Evolutionary conservation across 305 asterid species (phyloP).

Genomic region (Plantago coronopus): DNA sequence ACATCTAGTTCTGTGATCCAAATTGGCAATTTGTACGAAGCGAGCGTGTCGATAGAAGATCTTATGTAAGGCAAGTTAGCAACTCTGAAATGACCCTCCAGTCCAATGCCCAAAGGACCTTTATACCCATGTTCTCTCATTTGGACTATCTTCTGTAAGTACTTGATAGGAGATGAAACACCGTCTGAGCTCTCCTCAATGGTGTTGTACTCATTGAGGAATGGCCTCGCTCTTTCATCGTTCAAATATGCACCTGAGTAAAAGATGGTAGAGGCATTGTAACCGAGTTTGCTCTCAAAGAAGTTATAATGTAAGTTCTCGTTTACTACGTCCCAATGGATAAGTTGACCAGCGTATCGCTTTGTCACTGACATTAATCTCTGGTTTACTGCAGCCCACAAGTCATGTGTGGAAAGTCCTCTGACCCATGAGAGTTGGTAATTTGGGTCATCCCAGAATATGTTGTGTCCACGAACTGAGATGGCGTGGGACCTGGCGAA

Average conservation of each 20-base stretch:
- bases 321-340: constrained; percentile 76
- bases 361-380: constrained; percentile 35
- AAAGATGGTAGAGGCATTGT: constrained; percentile 22
- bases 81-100: constrained; percentile 52
- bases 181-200: constrained; percentile 39
- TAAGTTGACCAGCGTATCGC: constrained; percentile 42
- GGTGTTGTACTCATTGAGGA: constrained; percentile 60
- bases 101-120: constrained; percentile 58
- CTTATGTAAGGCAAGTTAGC: constrained; percentile 50
- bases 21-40: constrained; percentile 43
- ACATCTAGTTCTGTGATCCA: constrained; percentile 79
- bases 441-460: constrained; percentile 52
- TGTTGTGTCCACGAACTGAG: constrained; percentile 61
- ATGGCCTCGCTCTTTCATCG: constrained; percentile 37
- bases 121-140: constrained; percentile 34
- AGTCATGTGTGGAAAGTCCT: constrained; percentile 13
- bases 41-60: constrained; percentile 48
- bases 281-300: constrained; percentile 46
- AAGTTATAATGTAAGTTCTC: constrained; percentile 51
- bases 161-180: constrained; percentile 32
- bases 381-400: constrained; percentile 23
- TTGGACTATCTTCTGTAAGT: constrained; percentile 34
- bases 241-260: constrained; percentile 25
- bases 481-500: constrained; percentile 30
- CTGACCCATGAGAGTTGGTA: constrained; percentile 44